Percentiles rank a stretch among this genome's conserved stretches.
Conservation (phyloP, 495 filamentous ascomycete genomes). For the Lophium mytilinum region DNA sequence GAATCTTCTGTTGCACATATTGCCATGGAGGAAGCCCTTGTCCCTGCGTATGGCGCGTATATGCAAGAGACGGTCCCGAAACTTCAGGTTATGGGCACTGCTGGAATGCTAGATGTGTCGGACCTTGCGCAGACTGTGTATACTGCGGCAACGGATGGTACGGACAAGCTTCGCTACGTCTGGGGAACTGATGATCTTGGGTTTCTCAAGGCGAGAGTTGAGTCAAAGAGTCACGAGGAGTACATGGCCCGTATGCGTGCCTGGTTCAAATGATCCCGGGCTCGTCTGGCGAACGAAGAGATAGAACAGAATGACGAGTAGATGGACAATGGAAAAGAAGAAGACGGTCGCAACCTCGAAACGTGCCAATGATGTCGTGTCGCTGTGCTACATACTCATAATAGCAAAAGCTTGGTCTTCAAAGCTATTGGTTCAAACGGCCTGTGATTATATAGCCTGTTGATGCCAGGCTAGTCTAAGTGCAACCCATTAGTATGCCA, state of each 20-base stretch:
- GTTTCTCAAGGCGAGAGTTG: background rate
- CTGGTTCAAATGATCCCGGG: background rate
- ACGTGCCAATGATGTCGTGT: too few relatives aligned
- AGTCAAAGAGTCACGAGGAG: background rate
- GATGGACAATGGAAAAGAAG: too few relatives aligned
- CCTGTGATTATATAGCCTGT: too few relatives aligned
- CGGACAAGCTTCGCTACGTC: background rate
- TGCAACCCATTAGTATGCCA: too few relatives aligned
- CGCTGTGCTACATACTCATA: too few relatives aligned
- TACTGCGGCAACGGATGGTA: background rate
- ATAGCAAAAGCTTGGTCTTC: too few relatives aligned
- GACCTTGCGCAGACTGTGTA: background rate
- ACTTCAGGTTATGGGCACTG: background rate
- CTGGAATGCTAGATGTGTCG: background rate
- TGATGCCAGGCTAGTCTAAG: too few relatives aligned
- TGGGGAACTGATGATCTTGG: background rate
- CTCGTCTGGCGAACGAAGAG: too few relatives aligned
- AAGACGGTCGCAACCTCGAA: too few relatives aligned
- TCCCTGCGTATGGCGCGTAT: background rate
- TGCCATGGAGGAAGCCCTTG: background rate
- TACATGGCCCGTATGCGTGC: background rate
- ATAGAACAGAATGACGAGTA: too few relatives aligned
- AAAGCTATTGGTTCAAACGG: too few relatives aligned
- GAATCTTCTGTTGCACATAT: background rate
- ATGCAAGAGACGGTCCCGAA: background rate